These are phyloP conservation scores for Colletotrichum karsti DNA, from an alignment of 2,329 filamentous ascomycete species.

Conservation along the genomic window DNA sequence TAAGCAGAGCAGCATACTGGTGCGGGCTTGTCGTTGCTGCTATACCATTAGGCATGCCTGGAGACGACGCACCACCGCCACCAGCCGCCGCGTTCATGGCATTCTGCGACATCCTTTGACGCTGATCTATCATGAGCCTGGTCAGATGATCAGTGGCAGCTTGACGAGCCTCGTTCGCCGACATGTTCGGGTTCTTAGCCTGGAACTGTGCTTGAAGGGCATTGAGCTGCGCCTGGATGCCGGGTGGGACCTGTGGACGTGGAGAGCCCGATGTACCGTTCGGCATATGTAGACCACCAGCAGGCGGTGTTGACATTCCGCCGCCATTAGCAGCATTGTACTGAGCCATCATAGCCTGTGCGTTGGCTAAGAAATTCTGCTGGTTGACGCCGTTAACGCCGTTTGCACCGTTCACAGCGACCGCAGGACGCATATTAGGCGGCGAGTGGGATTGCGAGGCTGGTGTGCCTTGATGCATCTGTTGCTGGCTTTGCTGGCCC, in stretches of 20 bases:
- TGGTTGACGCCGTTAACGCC: slow-evolving; percentile 58
- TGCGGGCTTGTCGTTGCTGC: slow-evolving; percentile 61
- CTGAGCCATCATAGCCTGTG: slow-evolving; percentile 61
- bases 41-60: slow-evolving; percentile 58
- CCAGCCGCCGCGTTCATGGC: slow-evolving; percentile 66
- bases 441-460: slow-evolving; percentile 47
- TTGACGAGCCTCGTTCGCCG: slow-evolving; percentile 58
- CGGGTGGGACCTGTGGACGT: slow-evolving; percentile 56
- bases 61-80: slow-evolving; percentile 38
- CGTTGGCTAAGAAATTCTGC: slow-evolving; percentile 61
- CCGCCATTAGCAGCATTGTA: slow-evolving; percentile 54
- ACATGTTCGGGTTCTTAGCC: slow-evolving; percentile 58
- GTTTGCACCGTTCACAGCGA: slow-evolving; percentile 44
- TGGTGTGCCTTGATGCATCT: slow-evolving; percentile 37
- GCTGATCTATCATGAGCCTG: slow-evolving; percentile 55
- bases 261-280: slow-evolving; percentile 54
- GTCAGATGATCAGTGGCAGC: slow-evolving; percentile 61
- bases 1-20: slow-evolving; percentile 66
- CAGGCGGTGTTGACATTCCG: slow-evolving; percentile 53
- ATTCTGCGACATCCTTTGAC: slow-evolving; percentile 51
- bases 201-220: slow-evolving; percentile 62
- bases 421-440: slow-evolving; percentile 47
- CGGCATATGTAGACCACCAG: slow-evolving; percentile 55
- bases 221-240: slow-evolving; percentile 56
- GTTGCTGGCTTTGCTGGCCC: slow-evolving; percentile 45